Conservation (phyloP, 192 early-diverging fungal genomes). For the Thamnidium elegans region DNA sequence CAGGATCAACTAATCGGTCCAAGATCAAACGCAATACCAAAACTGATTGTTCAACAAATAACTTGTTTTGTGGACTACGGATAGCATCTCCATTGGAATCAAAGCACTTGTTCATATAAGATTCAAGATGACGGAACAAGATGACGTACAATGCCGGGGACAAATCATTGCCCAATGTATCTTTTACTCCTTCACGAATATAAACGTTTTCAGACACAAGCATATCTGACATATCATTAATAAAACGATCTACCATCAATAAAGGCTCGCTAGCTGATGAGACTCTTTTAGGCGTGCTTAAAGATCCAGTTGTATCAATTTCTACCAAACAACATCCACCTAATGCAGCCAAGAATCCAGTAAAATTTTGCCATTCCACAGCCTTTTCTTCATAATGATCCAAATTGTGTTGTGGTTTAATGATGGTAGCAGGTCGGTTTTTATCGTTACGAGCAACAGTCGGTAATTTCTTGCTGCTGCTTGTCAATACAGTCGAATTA, state of each 20-base stretch:
- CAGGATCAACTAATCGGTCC: slow-evolving; percentile 58
- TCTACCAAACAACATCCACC: slow-evolving; percentile 59
- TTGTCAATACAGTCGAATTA: neutral
- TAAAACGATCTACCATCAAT: slow-evolving; percentile 64
- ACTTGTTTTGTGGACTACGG: slow-evolving; percentile 47
- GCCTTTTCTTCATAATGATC: slow-evolving; percentile 13
- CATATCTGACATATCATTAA: slow-evolving; percentile 72
- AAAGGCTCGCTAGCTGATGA: slow-evolving; percentile 14
- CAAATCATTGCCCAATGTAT: slow-evolving; percentile 73
- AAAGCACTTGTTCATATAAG: slow-evolving; percentile 59
- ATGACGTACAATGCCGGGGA: slow-evolving; percentile 61
- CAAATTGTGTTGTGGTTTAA: slow-evolving; percentile 7
- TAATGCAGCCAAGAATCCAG: slow-evolving; percentile 74
- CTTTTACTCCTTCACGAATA: slow-evolving; percentile 73
- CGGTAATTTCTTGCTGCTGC: neutral
- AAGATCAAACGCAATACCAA: slow-evolving; percentile 63
- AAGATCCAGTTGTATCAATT: neutral
- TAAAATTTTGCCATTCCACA: slow-evolving; percentile 72
- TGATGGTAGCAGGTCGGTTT: slow-evolving; percentile 3
- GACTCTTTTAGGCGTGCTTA: neutral
- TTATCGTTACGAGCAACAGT: neutral
- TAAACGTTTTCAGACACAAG: slow-evolving; percentile 69
- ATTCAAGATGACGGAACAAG: slow-evolving; percentile 56
- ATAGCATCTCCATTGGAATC: slow-evolving; percentile 54
- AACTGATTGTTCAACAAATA: slow-evolving; percentile 70